phyloP scores from a whole-genome alignment of 192 early-diverging fungal genomes.

The Podila epicladia region DNA sequence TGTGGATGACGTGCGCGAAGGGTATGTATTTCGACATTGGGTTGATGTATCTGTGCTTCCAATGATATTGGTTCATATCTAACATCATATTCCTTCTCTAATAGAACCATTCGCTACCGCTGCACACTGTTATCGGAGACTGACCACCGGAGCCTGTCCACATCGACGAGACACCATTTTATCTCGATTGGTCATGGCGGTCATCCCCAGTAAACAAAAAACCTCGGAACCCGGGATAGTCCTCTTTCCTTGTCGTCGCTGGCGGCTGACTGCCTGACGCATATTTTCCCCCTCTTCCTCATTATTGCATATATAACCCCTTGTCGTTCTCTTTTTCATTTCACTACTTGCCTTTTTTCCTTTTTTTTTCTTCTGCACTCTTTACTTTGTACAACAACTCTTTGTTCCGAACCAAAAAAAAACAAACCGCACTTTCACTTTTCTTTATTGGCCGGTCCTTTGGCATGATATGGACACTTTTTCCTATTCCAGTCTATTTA shows the following conservation, averaged over 20 bases:
- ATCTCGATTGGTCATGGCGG: conserved; percentile 21
- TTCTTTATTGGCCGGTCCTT: too few species aligned
- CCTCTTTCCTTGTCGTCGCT: neutral
- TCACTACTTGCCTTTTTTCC: neutral
- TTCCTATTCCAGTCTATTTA: neutral
- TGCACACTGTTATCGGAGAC: conserved; percentile 53
- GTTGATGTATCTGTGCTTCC: neutral
- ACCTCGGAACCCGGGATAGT: neutral
- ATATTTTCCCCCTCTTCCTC: neutral
- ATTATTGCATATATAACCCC: neutral
- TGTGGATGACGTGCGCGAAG: conserved; percentile 52
- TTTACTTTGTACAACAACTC: neutral
- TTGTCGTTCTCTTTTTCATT: neutral
- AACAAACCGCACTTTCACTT: too few species aligned
- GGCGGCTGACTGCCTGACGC: neutral
- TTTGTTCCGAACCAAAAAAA: neutral
- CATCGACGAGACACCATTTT: conserved; percentile 47
- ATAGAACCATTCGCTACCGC: conserved; percentile 52
- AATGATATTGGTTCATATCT: neutral
- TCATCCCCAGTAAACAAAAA: conserved; percentile 36
- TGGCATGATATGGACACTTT: too few species aligned
- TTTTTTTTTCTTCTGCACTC: neutral
- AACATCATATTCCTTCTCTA: neutral
- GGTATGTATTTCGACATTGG: conserved; percentile 13
- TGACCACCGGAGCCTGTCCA: conserved; percentile 59